These are phyloP conservation scores for Lophium mytilinum DNA, from an alignment of 495 filamentous ascomycete species.

Conservation along the genomic window DNA sequence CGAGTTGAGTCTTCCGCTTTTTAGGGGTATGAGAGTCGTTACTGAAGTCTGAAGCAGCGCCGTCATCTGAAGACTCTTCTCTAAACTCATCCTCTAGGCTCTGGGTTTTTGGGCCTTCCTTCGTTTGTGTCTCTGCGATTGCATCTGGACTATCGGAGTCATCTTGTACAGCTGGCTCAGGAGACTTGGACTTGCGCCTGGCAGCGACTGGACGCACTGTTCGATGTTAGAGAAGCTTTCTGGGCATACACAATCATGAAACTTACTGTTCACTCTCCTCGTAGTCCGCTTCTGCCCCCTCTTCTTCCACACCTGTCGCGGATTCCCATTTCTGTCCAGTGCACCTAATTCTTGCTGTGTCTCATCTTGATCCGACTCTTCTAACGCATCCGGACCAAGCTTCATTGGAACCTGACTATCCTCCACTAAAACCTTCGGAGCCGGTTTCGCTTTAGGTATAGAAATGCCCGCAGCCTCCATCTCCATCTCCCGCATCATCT, in stretches of 20 bases:
- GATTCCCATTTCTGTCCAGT: slow-evolving; percentile 37
- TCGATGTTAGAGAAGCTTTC: slow-evolving; percentile 12
- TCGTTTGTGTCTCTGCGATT: neutral
- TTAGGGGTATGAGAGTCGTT: slow-evolving; percentile 21
- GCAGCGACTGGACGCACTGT: slow-evolving; percentile 30
- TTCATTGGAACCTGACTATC: slow-evolving; percentile 49
- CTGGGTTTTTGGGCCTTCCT: slow-evolving; percentile 7
- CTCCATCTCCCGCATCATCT: slow-evolving; percentile 76
- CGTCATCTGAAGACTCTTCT: slow-evolving; percentile 6
- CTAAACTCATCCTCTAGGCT: neutral
- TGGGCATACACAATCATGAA: neutral
- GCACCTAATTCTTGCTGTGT: slow-evolving; percentile 24
- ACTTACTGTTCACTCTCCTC: slow-evolving; percentile 62
- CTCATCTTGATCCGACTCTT: slow-evolving; percentile 43
- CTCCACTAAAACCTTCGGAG: slow-evolving; percentile 43
- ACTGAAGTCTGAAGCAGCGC: slow-evolving; percentile 28
- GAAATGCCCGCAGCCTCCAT: slow-evolving; percentile 34
- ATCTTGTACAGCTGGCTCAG: neutral
- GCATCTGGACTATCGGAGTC: slow-evolving; percentile 3
- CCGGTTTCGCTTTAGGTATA: slow-evolving; percentile 4
- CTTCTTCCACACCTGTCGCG: slow-evolving; percentile 71
- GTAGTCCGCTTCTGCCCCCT: slow-evolving; percentile 87
- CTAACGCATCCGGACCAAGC: slow-evolving; percentile 56
- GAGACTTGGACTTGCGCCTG: slow-evolving; percentile 11
- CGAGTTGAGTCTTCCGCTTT: slow-evolving; percentile 12